Evolutionary conservation across 495 filamentous ascomycete genomes (phyloP), one percentile per base, ranked within the genome.

Genomic region (Jackrogersella multiformis): DNA sequence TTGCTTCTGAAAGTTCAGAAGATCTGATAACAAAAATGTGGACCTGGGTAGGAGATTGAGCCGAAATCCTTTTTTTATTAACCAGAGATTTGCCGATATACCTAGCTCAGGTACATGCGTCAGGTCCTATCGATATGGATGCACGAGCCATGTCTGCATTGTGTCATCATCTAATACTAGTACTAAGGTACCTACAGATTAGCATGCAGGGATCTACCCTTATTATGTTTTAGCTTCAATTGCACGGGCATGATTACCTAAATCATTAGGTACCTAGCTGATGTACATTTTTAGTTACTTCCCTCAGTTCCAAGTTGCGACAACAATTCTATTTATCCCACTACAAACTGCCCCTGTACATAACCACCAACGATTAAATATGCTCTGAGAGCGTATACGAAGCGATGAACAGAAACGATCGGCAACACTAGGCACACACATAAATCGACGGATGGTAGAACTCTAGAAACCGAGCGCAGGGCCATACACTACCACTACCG

Each of bases 1-100:
- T 59, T 64, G 64, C 63, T 64, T 64, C 57, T 59, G 68, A 62
- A 66, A 73, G 66, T 70, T 73, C 70, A 70, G 70, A 73, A 73
- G 66, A 73, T 73, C 70, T 73, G 70, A 73, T 66, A 73, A 63
- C 41, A 69, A 58, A 3, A 54, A 55, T 41, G 18, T 49, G 45
- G 42, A 21, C 26, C 49, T 28, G 53, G 58, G 54, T n/a, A n/a
- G n/a, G n/a, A n/a, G 26, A 24, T 64, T 64, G 60, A 69, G 54
- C 66, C 66, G 66, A 69, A 64, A 44, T 10, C 13, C n/a, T 53
- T 54, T 58, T 23, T 28, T n/a, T 44, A 58, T 63, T 58, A 18
- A 24, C 66, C 66, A 69, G 28, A 60, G 55, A 64, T 64, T 69
- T 59, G 34, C 66, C 66, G 66, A 49, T 30, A 30, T n/a, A 7